A percentile compares a stretch with the other conserved stretches of the same genome.
Conservation (phyloP, 73 alveolate species). For the Paraurostyla sp. region DNA sequence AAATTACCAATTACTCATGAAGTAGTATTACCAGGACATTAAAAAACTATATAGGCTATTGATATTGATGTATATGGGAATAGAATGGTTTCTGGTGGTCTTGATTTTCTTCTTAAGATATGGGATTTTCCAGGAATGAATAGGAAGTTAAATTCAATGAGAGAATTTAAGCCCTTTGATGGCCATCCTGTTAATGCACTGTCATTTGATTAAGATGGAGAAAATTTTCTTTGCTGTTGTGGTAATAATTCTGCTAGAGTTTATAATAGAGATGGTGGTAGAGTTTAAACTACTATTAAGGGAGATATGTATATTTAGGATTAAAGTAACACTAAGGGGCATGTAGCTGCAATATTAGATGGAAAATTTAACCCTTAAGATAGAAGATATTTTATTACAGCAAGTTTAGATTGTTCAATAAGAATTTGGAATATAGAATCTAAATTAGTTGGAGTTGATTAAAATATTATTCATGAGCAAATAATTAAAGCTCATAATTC, state of each 20-base stretch:
- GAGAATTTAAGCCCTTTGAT: slow-evolving; percentile 79
- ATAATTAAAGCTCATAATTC: slow-evolving; percentile 81
- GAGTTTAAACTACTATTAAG: slow-evolving; percentile 87
- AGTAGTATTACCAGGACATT: slow-evolving; percentile 69
- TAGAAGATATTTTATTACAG: slow-evolving; percentile 85
- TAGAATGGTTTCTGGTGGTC: slow-evolving; percentile 75
- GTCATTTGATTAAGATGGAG: slow-evolving; percentile 91
- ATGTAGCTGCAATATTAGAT: slow-evolving; percentile 89
- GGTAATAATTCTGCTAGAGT: slow-evolving; percentile 89
- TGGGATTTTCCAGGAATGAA: slow-evolving; percentile 88
- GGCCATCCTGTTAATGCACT: slow-evolving; percentile 89
- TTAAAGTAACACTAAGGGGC: slow-evolving; percentile 95
- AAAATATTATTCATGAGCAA: slow-evolving; percentile 86
- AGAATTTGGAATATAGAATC: slow-evolving; percentile 93
- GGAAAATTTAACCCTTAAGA: slow-evolving; percentile 95
- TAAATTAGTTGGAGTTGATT: slow-evolving; percentile 91
- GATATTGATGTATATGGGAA: slow-evolving; percentile 75
- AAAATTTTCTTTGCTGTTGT: slow-evolving; percentile 84
- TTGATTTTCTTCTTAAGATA: slow-evolving; percentile 73
- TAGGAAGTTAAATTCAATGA: slow-evolving; percentile 57
- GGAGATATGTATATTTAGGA: slow-evolving; percentile 97
- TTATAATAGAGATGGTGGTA: slow-evolving; percentile 91
- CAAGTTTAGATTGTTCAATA: slow-evolving; percentile 92
- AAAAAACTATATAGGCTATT: slow-evolving; percentile 69
- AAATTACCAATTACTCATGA: slow-evolving; percentile 75